A percentile compares a stretch with the other conserved stretches of the same genome.
These are phyloP conservation scores for Pythium aquatile DNA, from an alignment of 352 stramenopile species.

Conservation along the genomic window DNA sequence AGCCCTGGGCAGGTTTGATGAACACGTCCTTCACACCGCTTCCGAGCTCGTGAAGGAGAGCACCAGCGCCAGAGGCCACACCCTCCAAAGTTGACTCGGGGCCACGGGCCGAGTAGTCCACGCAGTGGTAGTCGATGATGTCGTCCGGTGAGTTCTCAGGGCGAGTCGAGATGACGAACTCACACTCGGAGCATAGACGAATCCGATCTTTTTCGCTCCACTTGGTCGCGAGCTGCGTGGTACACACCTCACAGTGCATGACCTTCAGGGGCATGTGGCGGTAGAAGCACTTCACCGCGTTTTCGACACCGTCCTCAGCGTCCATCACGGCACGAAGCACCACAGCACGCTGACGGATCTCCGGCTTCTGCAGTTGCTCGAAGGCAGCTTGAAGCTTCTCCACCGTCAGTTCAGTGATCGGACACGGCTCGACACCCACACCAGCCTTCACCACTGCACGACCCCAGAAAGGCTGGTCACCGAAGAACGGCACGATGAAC, in stretches of 20 bases:
- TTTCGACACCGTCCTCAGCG: conserved; percentile 81
- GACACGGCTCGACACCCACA: conserved; percentile 85
- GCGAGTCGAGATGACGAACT: conserved; percentile 44
- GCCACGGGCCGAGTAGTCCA: conserved; percentile 61
- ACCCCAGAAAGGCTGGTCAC: conserved; percentile 94
- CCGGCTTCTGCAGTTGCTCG: conserved; percentile 44
- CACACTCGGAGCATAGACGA: conserved; percentile 54
- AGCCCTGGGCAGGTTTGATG: conserved; percentile 55
- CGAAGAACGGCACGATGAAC: conserved; percentile 95
- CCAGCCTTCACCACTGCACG: conserved; percentile 77
- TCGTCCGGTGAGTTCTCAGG: conserved; percentile 43
- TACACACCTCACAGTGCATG: conserved; percentile 83
- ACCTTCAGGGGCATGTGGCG: conserved; percentile 75
- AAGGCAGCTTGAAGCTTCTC: conserved; percentile 84
- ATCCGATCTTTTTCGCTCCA: conserved; percentile 59
- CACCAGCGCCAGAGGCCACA: conserved; percentile 47
- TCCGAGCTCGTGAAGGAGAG: conserved; percentile 64
- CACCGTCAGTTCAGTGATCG: conserved; percentile 76
- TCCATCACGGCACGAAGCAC: conserved; percentile 61
- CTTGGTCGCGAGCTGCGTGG: conserved; percentile 42
- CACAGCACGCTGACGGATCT: conserved; percentile 51
- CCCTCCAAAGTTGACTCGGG: conserved; percentile 53
- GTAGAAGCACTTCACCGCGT: conserved; percentile 88
- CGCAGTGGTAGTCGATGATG: conserved; percentile 59
- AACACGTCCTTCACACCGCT: conserved; percentile 64